Conservation (phyloP, 2,329 filamentous ascomycete species). For the Paramyrothecium roridum region DNA sequence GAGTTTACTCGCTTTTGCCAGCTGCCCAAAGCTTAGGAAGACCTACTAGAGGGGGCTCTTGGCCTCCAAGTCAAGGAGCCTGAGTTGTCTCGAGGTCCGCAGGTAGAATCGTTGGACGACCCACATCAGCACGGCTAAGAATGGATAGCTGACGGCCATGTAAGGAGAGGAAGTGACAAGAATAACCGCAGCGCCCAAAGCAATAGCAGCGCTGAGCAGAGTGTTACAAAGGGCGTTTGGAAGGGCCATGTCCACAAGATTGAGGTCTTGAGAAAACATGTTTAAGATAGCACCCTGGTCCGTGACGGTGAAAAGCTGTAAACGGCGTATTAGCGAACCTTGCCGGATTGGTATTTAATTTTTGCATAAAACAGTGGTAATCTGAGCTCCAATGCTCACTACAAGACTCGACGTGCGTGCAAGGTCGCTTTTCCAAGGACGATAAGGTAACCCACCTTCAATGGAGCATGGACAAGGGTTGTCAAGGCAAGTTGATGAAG, state of each 20-base stretch:
- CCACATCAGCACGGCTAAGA: conserved; percentile 39
- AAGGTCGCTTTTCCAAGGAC: too few species aligned
- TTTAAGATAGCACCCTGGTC: conserved; percentile 32
- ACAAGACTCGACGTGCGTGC: too few species aligned
- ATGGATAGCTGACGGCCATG: conserved; percentile 42
- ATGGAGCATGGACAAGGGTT: neutral
- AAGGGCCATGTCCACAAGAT: conserved; percentile 32
- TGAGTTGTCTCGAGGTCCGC: conserved; percentile 52
- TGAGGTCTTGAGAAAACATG: conserved; percentile 35
- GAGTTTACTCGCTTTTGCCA: too few species aligned
- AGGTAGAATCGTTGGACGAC: conserved; percentile 53
- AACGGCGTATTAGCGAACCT: neutral
- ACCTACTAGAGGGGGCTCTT: conserved; percentile 45
- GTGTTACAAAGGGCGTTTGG: conserved; percentile 19
- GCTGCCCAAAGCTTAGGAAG: too few species aligned
- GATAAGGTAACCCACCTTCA: neutral
- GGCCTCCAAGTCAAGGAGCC: conserved; percentile 54
- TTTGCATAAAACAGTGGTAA: neutral
- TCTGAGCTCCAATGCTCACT: too few species aligned
- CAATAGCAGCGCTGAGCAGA: conserved; percentile 10
- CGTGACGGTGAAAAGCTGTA: conserved; percentile 3
- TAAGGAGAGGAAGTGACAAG: conserved; percentile 35
- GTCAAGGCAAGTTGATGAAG: neutral
- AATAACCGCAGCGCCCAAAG: conserved; percentile 37
- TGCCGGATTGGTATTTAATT: neutral